Conservation (phyloP, 1,284 basidiomycete species). For the Ganoderma multipileum region DNA sequence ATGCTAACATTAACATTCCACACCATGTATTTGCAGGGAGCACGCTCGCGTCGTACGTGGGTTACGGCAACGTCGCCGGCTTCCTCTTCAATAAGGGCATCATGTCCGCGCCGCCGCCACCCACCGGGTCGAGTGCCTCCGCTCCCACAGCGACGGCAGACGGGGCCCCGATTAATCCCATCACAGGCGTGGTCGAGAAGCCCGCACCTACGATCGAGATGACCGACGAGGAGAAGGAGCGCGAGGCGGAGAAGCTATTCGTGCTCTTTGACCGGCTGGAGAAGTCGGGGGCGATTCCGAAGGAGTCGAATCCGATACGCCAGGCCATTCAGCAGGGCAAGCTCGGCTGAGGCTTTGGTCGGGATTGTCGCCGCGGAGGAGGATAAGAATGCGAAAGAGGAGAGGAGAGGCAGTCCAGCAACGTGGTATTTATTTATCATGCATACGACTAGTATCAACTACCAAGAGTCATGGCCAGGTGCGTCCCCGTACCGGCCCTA, state of each 20-base stretch:
- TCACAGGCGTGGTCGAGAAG: constrained; percentile 70
- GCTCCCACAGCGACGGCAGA: constrained; percentile 48
- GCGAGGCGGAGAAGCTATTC: constrained; percentile 89
- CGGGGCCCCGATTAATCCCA: constrained; percentile 74
- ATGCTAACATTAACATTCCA: constrained; percentile 10
- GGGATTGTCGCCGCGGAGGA: not conserved
- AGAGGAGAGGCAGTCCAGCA: not conserved
- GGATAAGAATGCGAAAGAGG: not conserved
- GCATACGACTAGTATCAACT: constrained; percentile 18
- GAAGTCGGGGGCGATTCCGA: constrained; percentile 68
- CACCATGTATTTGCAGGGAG: constrained; percentile 52
- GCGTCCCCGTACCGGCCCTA: constrained; percentile 15
- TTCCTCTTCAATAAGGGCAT: constrained; percentile 91
- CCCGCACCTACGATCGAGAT: constrained; percentile 59
- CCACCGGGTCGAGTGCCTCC: constrained; percentile 37
- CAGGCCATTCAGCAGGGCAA: constrained; percentile 71
- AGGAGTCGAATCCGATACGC: constrained; percentile 74
- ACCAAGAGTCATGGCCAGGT: constrained; percentile 15
- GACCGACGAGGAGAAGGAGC: constrained; percentile 92
- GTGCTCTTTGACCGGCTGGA: constrained; percentile 89
- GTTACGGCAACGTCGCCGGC: constrained; percentile 93
- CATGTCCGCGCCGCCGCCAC: constrained; percentile 57
- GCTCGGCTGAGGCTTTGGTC: constrained; percentile 31
- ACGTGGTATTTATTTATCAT: constrained; percentile 8
- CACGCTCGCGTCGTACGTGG: constrained; percentile 75